These are phyloP conservation scores for Trichoderma lentiforme DNA, from an alignment of 2,329 filamentous ascomycete genomes.

Conservation along the genomic window DNA sequence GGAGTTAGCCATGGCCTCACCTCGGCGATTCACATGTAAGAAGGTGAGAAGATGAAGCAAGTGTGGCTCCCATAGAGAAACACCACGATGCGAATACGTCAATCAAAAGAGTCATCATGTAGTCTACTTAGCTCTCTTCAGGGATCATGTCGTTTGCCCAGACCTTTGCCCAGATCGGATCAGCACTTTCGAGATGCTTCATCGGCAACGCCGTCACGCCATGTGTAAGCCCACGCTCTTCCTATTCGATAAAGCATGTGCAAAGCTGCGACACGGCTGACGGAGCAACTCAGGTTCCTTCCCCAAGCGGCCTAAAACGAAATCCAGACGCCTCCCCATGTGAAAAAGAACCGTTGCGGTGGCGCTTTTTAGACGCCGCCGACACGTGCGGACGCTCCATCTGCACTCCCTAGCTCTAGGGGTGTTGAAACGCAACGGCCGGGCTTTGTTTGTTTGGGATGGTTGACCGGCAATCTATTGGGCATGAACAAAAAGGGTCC, in stretches of 20 bases:
- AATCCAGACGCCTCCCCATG: not conserved
- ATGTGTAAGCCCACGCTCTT: not conserved
- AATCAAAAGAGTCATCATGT: not conserved
- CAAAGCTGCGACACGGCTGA: not conserved
- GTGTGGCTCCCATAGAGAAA: not conserved
- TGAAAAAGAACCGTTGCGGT: not conserved
- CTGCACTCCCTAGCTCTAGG: not conserved
- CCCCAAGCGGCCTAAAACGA: not conserved
- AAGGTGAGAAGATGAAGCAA: not conserved
- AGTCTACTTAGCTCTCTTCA: not conserved
- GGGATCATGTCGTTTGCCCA: not conserved
- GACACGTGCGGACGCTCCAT: not conserved
- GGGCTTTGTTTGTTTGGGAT: not conserved
- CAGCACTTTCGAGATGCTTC: not conserved
- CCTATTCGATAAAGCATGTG: not conserved
- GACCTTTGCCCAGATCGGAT: not conserved
- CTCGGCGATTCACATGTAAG: not conserved
- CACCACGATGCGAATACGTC: not conserved
- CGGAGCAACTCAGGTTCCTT: not conserved
- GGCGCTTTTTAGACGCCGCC: slow-evolving; percentile 4
- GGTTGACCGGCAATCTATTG: not conserved
- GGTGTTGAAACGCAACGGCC: not conserved
- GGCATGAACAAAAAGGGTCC: not conserved
- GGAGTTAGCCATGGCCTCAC: not conserved
- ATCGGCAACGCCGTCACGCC: not conserved